phyloP scores from a whole-genome alignment of 2,329 filamentous ascomycete genomes.

The Lizonia empirigonia region DNA sequence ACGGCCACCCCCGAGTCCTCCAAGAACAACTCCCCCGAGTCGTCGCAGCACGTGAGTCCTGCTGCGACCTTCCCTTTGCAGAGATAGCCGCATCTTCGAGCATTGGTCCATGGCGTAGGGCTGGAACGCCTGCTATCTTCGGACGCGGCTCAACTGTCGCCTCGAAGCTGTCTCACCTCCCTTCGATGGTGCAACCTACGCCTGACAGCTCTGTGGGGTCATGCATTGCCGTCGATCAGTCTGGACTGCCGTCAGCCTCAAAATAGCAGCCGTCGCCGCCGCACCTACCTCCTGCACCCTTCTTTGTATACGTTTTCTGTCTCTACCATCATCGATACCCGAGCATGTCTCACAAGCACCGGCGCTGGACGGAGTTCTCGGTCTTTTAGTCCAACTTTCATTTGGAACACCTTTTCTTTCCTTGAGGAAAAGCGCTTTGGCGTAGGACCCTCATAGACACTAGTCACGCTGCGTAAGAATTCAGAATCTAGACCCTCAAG shows the following conservation, averaged over 20 bases:
- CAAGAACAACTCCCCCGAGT: conserved; percentile 47
- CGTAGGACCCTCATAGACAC: not conserved
- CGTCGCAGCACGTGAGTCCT: conserved; percentile 46
- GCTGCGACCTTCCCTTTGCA: conserved; percentile 41
- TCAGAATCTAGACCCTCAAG: not conserved
- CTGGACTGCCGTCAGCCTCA: conserved; percentile 10
- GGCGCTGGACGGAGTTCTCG: conserved; percentile 25
- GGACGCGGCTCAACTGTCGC: conserved; percentile 15
- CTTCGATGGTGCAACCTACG: conserved; percentile 9
- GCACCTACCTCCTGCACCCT: not conserved
- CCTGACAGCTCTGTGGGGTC: conserved; percentile 8
- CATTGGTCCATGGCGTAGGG: conserved; percentile 18
- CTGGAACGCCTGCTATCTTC: conserved; percentile 13
- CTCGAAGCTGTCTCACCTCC: conserved; percentile 20
- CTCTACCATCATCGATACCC: conserved; percentile 28
- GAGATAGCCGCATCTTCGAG: conserved; percentile 28
- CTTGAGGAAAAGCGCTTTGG: conserved; percentile 3
- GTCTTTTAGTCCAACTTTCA: not conserved
- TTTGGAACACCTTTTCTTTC: not conserved
- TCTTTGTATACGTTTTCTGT: conserved; percentile 12
- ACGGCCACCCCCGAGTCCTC: conserved; percentile 43
- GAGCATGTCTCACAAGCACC: conserved; percentile 25
- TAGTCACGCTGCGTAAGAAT: not conserved
- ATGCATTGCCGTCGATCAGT: conserved; percentile 9
- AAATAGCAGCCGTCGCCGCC: conserved; percentile 5